phyloP scores from a whole-genome alignment of 768 basidiomycete genomes.

The Kwoniella shandongensis region DNA sequence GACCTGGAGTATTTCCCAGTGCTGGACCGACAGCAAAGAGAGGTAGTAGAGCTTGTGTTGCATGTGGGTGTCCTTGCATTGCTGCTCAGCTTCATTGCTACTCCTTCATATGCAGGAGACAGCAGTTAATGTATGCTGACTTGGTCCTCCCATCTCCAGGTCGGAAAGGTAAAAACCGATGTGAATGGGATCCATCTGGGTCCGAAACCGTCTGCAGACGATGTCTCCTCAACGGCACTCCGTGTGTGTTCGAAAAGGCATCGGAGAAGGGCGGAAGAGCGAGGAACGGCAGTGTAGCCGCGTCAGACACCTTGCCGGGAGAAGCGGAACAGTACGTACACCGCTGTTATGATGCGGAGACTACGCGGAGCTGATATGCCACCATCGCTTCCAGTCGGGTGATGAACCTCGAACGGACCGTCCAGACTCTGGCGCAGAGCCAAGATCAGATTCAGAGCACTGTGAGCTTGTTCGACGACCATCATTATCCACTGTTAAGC shows the following conservation, averaged over 20 bases:
- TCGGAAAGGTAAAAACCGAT: slow-evolving; percentile 51
- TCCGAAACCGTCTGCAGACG: slow-evolving; percentile 32
- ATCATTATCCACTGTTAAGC: not conserved
- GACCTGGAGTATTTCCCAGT: slow-evolving; percentile 10
- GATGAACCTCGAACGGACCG: slow-evolving; percentile 38
- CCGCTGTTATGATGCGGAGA: not conserved
- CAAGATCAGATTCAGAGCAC: slow-evolving; percentile 50
- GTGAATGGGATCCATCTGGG: slow-evolving; percentile 42
- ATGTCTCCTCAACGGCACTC: slow-evolving; percentile 38
- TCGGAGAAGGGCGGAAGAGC: slow-evolving; percentile 21
- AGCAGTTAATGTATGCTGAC: not conserved
- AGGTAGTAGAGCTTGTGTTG: slow-evolving; percentile 43
- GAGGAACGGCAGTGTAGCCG: slow-evolving; percentile 19
- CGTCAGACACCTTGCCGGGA: slow-evolving; percentile 2
- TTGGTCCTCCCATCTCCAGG: slow-evolving; percentile 17
- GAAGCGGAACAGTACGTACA: slow-evolving; percentile 38
- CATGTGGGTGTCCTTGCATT: slow-evolving; percentile 31
- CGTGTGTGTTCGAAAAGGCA: slow-evolving; percentile 50
- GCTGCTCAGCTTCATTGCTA: not conserved
- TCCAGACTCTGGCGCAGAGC: slow-evolving; percentile 41
- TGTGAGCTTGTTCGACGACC: slow-evolving; percentile 12
- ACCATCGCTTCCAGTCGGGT: slow-evolving; percentile 29
- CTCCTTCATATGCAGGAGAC: not conserved
- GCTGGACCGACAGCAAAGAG: slow-evolving; percentile 28
- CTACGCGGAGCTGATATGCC: not conserved